Base-by-base conservation (phyloP, 129 eudicot species). In the Kitagawia praeruptora region DNA sequence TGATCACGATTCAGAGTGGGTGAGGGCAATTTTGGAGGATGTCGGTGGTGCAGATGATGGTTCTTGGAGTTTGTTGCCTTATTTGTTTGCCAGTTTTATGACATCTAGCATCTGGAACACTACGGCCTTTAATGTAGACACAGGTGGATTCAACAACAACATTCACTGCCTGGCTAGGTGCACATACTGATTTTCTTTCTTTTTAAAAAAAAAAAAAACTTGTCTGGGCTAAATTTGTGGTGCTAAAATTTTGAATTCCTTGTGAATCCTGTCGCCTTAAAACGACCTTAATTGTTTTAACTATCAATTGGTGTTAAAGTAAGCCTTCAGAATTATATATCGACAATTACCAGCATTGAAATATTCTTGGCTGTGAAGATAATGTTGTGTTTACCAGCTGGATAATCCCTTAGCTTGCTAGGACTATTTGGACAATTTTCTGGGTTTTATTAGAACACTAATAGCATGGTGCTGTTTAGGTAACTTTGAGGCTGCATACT, bases 101-200 rank as follows among this genome's bases (percentile, higher is more conserved):
- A 89, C 99, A 34, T 96, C 99, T 23, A 86, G 67, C 74, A 86
- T 96, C 63, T 96, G 99, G 99, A 90, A 89, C 80, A 86, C 92
- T 16, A 92, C 96, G 41, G 94, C 97, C 38, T 96, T 92, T 78
- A 92, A 96, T 84, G 89, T 96, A 49, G 97, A 96, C 80, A 96
- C 99, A 15, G 99, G 98, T 21, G 99, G 99, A 64, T 96, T 96
- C 87, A 96, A 84, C 86, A 92, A 92, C 80, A 96, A 96, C 67
- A 77, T 96, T 75, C 93, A 96, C 83, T 96, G 98, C 84, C 86
- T 96, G 81, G 97, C 97, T 82, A 96, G 99, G 99, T 95, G 8
- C 81, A 56, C 74, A 69, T 82, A 64, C 54, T 58, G 6, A 31
- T 28, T 49, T 77, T 34, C 37, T 34, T 34, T 34, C 37, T 34